These are phyloP conservation scores for Micractinium conductrix DNA, from an alignment of 139 green algal genomes.

Conservation along the genomic window DNA sequence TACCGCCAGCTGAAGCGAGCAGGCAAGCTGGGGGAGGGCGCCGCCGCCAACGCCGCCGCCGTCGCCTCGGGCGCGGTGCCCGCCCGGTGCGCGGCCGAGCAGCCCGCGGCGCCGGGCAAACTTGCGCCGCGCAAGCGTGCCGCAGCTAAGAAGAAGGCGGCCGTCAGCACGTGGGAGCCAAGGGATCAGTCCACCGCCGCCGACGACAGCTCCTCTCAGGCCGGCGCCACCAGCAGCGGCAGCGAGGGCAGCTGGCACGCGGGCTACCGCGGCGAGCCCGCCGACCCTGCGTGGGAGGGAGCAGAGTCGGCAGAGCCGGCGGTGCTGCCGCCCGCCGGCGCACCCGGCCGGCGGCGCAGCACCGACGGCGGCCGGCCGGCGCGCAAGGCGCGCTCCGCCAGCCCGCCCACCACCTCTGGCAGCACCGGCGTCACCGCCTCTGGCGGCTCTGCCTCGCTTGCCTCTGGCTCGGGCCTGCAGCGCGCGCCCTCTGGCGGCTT, in stretches of 20 bases:
- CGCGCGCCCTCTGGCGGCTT: not conserved
- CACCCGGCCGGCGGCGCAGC: not conserved
- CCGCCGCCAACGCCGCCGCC: not conserved
- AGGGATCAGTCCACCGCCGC: not conserved
- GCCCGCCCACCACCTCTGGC: not conserved
- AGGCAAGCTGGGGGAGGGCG: not conserved
- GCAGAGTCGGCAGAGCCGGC: not conserved
- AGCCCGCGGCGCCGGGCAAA: not conserved
- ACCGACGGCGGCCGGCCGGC: not conserved
- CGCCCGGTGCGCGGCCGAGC: not conserved
- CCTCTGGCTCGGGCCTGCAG: not conserved
- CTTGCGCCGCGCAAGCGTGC: not conserved
- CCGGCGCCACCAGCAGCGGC: not conserved
- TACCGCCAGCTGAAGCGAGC: conserved; percentile 23
- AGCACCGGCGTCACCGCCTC: not conserved
- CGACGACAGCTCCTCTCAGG: not conserved
- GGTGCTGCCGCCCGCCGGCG: not conserved
- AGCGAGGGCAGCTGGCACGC: conserved; percentile 26
- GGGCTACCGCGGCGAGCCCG: not conserved
- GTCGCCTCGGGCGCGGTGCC: not conserved
- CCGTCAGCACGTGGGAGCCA: not conserved
- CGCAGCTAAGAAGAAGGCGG: not conserved
- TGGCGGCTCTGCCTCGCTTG: too few species aligned
- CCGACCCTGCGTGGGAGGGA: not conserved
- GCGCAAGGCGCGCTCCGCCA: not conserved